Evolutionary conservation across 768 basidiomycete species (phyloP), one percentile per base, ranked within the genome.

Genomic region (Russula ochroleuca): DNA sequence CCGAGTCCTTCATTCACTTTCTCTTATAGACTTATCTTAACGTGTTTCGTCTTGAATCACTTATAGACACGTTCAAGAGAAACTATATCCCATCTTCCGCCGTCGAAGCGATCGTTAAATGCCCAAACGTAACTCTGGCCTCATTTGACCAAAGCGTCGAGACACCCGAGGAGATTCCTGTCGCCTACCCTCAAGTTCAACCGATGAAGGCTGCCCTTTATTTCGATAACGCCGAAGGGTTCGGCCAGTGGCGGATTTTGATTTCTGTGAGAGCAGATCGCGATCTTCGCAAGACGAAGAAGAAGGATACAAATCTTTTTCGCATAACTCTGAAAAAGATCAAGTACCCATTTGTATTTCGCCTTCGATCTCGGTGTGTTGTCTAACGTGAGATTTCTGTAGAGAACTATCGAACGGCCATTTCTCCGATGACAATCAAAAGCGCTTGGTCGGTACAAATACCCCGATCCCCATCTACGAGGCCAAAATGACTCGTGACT

Each of bases 361-460:
- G 0, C 28, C 41, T 35, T 15, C 6, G 23, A 10, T 38, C 25
- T 52, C 15, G 33, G 15, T 9, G 10, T 28, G 2, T 25, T 59
- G 10, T 14, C n/a, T 47, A 38, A 53, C 53, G 28, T 37, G 40
- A 62, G 37, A 14, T 23, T 43, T 11, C 15, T 52, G 52, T 50
- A 89, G 88, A 69, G 84, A 89, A 64, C 77, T 90, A 13, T 90
- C 88, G 0, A 79, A 81, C 3, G 88, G 87, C 0, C 81, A 84
- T 61, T 88, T 90, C 68, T 88, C 87, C 1, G 76, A 78, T 13
- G 83, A 85, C 61, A 89, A 88, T 65, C 85, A 88, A 67, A 86
- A 86, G 71, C 73, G 79, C 8, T 73, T 88, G 14, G 83, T 76
- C 23, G 78, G 79, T 0, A 56, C 71, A 0, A 73, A 75, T 14